phyloP scores from a whole-genome alignment of 129 eudicot genomes.

The Flaveria bidentis region DNA sequence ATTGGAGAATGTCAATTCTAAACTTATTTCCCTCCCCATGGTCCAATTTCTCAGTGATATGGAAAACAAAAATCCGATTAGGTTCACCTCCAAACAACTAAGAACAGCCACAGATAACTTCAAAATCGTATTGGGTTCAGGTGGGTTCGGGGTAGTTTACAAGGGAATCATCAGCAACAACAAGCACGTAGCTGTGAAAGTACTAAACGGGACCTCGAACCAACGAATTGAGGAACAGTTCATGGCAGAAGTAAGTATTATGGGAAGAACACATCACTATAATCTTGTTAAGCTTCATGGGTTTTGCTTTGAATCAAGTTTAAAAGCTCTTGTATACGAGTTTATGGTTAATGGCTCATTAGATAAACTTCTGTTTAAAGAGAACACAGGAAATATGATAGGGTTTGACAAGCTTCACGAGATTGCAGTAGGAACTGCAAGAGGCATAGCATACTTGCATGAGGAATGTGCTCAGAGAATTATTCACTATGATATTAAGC shows the following conservation, averaged over 20 bases:
- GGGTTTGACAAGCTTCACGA: constrained; percentile 36
- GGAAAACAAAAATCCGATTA: constrained; percentile 33
- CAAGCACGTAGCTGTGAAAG: constrained; percentile 28
- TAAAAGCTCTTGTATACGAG: constrained; percentile 41
- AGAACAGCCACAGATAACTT: constrained; percentile 26
- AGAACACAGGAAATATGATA: background rate
- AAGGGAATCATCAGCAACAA: constrained; percentile 28
- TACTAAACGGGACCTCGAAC: constrained; percentile 20
- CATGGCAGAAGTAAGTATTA: constrained; percentile 41
- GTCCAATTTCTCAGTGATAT: constrained; percentile 26
- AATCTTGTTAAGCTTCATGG: constrained; percentile 39
- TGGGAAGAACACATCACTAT: constrained; percentile 39
- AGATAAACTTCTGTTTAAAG: constrained; percentile 27
- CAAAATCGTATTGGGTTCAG: constrained; percentile 32
- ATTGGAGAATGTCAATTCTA: background rate
- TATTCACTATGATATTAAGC: constrained; percentile 41
- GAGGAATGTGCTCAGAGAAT: constrained; percentile 40
- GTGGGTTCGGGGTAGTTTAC: constrained; percentile 44
- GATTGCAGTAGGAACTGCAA: constrained; percentile 38
- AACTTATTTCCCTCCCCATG: constrained; percentile 26
- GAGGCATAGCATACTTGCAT: constrained; percentile 37
- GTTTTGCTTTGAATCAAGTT: constrained; percentile 29
- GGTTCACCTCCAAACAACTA: constrained; percentile 34
- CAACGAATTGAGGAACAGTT: constrained; percentile 35
- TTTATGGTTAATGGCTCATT: constrained; percentile 39